Evolutionary conservation across 2,329 filamentous ascomycete genomes (phyloP).

Genomic region (Fusarium buharicum): DNA sequence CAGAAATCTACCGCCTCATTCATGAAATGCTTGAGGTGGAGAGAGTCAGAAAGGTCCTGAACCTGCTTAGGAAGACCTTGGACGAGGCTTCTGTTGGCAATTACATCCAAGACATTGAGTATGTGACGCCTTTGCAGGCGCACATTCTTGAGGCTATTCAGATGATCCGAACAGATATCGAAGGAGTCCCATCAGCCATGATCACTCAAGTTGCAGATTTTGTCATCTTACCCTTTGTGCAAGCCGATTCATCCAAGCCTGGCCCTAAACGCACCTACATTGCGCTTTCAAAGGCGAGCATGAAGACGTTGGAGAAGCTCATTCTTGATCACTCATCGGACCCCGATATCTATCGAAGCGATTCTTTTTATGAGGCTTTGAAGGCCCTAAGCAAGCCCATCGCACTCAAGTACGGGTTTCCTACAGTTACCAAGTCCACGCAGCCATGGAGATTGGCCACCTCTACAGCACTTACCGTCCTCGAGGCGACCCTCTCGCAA

Average conservation of each 20-base stretch:
- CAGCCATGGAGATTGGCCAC: constrained; percentile 86
- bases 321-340: constrained; percentile 69
- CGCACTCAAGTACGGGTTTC: constrained; percentile 81
- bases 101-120: constrained; percentile 78
- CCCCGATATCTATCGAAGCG: constrained; percentile 74
- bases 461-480: constrained; percentile 72
- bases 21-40: constrained; percentile 70
- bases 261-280: constrained; percentile 79
- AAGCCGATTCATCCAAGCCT: constrained; percentile 50
- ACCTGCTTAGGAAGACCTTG: constrained; percentile 76
- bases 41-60: constrained; percentile 74
- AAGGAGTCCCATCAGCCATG: constrained; percentile 73
- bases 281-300: constrained; percentile 85
- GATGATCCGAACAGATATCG: constrained; percentile 72
- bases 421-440: constrained; percentile 73
- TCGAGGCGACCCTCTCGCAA: constrained; percentile 72
- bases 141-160: constrained; percentile 75
- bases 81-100: constrained; percentile 73
- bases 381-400: constrained; percentile 76
- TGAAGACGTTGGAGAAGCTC: constrained; percentile 73
- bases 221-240: constrained; percentile 73
- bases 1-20: constrained; percentile 82
- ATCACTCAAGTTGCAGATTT: constrained; percentile 77
- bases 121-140: constrained; percentile 76
- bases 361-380: constrained; percentile 73